Conservation (phyloP, 768 basidiomycete genomes). For the Cubamyces sp. region DNA sequence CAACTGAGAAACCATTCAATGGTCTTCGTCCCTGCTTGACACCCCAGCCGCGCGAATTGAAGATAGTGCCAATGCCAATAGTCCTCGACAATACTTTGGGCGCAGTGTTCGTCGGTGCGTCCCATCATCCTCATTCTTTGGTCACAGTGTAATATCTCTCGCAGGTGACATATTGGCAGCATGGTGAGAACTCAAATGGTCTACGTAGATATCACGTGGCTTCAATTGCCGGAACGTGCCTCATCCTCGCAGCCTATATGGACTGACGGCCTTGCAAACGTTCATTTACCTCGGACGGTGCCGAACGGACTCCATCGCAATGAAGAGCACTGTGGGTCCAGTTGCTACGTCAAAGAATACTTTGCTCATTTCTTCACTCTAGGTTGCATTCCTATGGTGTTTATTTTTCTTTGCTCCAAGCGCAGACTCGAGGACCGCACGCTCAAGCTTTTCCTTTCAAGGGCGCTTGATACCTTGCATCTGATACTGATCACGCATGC, state of each 20-base stretch:
- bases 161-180: conserved; percentile 19
- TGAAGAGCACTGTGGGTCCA: conserved; percentile 17
- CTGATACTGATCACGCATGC: conserved; percentile 23
- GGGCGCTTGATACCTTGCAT: conserved; percentile 27
- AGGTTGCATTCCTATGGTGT: conserved; percentile 27
- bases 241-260: conserved; percentile 29
- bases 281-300: conserved; percentile 24
- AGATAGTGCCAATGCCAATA: too few species aligned
- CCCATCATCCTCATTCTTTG: too few species aligned
- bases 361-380: not conserved
- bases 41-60: too few species aligned
- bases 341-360: too few species aligned
- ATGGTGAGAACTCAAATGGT: conserved; percentile 1
- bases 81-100: conserved; percentile 24
- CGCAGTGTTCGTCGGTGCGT: conserved; percentile 25
- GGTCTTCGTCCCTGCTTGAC: too few species aligned
- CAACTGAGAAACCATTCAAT: too few species aligned
- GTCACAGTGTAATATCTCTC: not conserved
- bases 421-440: not conserved
- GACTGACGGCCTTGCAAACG: conserved; percentile 27
- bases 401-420: too few species aligned
- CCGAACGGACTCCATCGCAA: not conserved
- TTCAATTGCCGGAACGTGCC: too few species aligned
- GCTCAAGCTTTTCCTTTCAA: not conserved
- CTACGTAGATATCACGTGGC: not conserved